Conservation (phyloP, 2,329 filamentous ascomycete species). For the Fusarium duplospermum region DNA sequence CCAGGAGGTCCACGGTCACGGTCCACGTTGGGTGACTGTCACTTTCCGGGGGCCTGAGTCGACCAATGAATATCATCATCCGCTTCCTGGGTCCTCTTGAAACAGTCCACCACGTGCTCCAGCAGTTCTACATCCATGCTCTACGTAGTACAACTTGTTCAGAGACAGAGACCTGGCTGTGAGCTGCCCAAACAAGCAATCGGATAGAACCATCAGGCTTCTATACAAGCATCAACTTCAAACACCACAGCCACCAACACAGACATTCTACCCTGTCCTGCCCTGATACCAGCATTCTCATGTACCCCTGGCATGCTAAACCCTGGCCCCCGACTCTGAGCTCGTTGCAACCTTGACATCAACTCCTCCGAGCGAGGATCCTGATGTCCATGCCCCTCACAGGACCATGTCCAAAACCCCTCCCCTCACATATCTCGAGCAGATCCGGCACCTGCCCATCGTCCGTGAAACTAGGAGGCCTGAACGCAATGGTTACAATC, state of each 20-base stretch:
- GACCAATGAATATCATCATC: constrained; percentile 2
- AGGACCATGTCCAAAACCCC: constrained; percentile 6
- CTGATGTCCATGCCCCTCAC: constrained; percentile 10
- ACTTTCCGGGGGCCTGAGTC: constrained; percentile 10
- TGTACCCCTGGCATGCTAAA: constrained; percentile 9
- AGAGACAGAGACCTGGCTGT: background rate
- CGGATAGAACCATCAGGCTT: constrained; percentile 11
- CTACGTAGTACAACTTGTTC: background rate
- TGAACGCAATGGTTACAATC: background rate
- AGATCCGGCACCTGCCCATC: constrained; percentile 9
- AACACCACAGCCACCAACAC: constrained; percentile 16
- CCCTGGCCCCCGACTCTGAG: constrained; percentile 21
- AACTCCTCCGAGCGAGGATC: constrained; percentile 27
- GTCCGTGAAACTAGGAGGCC: background rate
- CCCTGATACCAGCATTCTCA: background rate
- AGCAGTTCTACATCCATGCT: background rate
- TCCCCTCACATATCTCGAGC: constrained; percentile 24
- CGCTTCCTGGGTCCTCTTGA: constrained; percentile 20
- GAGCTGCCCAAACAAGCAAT: constrained; percentile 20
- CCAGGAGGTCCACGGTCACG: constrained; percentile 21
- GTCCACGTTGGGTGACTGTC: constrained; percentile 32
- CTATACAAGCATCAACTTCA: constrained; percentile 12
- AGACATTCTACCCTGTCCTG: background rate
- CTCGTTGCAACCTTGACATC: constrained; percentile 23
- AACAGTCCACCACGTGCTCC: constrained; percentile 36